These are phyloP conservation scores for Pestalotiopsis fici DNA, from an alignment of 2,329 filamentous ascomycete genomes.

Conservation along the genomic window DNA sequence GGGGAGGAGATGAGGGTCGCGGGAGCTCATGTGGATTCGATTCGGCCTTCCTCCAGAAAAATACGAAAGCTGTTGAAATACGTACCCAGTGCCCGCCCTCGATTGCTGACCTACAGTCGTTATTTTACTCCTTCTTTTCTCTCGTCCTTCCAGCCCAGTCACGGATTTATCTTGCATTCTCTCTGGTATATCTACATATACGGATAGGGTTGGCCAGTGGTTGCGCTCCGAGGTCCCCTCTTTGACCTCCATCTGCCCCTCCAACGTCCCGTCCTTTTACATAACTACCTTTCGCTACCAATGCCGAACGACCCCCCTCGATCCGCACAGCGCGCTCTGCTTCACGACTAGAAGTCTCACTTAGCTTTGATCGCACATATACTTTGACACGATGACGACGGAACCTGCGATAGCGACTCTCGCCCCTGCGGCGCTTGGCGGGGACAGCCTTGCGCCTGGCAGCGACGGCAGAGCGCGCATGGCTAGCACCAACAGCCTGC, in stretches of 20 bases:
- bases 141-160: background rate
- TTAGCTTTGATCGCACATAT: background rate
- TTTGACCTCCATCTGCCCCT: background rate
- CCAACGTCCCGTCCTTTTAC: background rate
- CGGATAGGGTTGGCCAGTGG: background rate
- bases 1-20: background rate
- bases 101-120: background rate
- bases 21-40: background rate
- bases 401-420: slow-evolving; percentile 16
- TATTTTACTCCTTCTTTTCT: background rate
- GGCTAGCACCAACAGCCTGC: slow-evolving; percentile 21
- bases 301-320: background rate
- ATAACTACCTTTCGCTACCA: background rate
- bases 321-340: background rate
- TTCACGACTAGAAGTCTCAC: background rate
- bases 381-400: slow-evolving; percentile 19
- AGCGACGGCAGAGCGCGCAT: background rate
- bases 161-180: background rate
- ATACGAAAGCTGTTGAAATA: background rate
- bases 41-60: background rate
- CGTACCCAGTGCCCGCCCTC: background rate
- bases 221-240: background rate
- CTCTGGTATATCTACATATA: background rate
- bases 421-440: background rate
- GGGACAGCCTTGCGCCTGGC: background rate